Evolutionary conservation across 371 early-diverging fungal genomes (phyloP), one percentile per base, ranked within the genome.

Genomic region (Cokeromyces recurvatus): DNA sequence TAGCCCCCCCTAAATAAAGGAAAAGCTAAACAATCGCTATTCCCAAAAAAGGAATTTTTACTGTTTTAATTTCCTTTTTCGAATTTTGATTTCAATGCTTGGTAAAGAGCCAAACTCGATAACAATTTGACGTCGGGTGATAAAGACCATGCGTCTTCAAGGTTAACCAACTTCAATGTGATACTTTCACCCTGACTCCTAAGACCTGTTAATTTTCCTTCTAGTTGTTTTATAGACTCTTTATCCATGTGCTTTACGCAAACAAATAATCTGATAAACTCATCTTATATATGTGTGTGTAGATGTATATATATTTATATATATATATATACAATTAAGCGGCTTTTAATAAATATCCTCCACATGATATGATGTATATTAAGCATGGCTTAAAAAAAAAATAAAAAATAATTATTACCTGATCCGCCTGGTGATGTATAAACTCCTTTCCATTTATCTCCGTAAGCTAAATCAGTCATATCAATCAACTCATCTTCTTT

Each of bases 341-440:
- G n/a, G n/a, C n/a, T n/a, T n/a, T n/a, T n/a, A n/a, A n/a, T n/a
- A n/a, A n/a, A n/a, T n/a, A n/a, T n/a, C n/a, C n/a, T n/a, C n/a
- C n/a, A n/a, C n/a, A n/a, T n/a, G n/a, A n/a, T n/a, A n/a, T n/a
- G n/a, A n/a, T n/a, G n/a, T n/a, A n/a, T n/a, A n/a, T 34, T 5
- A 29, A 29, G 11, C 29, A 29, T 5, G 29, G 5, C 11, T 29
- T 29, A 29, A 29, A 48, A 35, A 20, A 35, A 11, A 50, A 24
- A 12, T 14, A 4, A 51, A n/a, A 15, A 6, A 14, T 14, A 34
- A 11, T 6, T 15, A 14, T 14, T 67, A 68, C 75, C 76, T 47
- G 68, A 88, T 17, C 89, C 91, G 10, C 92, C 93, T 0, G 87
- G 78, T 15, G 87, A 87, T 4, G 90, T 86, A 38, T 86, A 88